phyloP scores from a whole-genome alignment of 1,139 yeast species.

The Insectozyma bohioensis region DNA sequence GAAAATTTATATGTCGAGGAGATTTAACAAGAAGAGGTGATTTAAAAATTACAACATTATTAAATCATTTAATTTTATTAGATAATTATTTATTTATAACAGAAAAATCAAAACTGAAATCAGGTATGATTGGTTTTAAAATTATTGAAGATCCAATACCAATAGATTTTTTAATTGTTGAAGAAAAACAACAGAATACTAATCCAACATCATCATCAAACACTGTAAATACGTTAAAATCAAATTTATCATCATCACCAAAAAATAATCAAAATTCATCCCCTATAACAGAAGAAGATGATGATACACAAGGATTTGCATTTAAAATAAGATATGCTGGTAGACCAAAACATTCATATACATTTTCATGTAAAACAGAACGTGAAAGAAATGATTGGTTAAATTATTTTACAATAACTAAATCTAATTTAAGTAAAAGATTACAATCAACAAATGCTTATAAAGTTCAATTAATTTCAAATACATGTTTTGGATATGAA shows the following conservation, averaged over 20 bases:
- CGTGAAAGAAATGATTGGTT: slow-evolving; percentile 65
- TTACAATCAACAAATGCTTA: slow-evolving; percentile 55
- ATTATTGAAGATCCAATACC: slow-evolving; percentile 63
- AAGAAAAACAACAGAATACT: slow-evolving; percentile 30
- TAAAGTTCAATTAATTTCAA: slow-evolving; percentile 51
- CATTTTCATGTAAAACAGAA: slow-evolving; percentile 55
- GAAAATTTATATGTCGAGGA: slow-evolving; percentile 63
- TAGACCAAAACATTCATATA: slow-evolving; percentile 46
- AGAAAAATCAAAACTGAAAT: slow-evolving; percentile 39
- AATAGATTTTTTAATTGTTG: slow-evolving; percentile 56
- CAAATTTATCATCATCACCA: slow-evolving; percentile 14
- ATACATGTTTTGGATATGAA: slow-evolving; percentile 66
- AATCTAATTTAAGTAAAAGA: slow-evolving; percentile 48
- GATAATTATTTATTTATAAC: slow-evolving; percentile 75
- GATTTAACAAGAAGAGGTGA: slow-evolving; percentile 64
- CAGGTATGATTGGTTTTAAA: slow-evolving; percentile 31
- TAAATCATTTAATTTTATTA: slow-evolving; percentile 57
- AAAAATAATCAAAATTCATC: slow-evolving; percentile 12
- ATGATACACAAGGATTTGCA: slow-evolving; percentile 38
- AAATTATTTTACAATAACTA: slow-evolving; percentile 52
- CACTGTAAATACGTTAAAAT: slow-evolving; percentile 17
- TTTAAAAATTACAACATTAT: slow-evolving; percentile 51
- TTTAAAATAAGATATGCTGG: slow-evolving; percentile 48
- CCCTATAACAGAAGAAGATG: slow-evolving; percentile 28
- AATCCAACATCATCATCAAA: slow-evolving; percentile 19